Conservation (phyloP, 768 basidiomycete genomes). For the Botryobasidium botryosum region DNA sequence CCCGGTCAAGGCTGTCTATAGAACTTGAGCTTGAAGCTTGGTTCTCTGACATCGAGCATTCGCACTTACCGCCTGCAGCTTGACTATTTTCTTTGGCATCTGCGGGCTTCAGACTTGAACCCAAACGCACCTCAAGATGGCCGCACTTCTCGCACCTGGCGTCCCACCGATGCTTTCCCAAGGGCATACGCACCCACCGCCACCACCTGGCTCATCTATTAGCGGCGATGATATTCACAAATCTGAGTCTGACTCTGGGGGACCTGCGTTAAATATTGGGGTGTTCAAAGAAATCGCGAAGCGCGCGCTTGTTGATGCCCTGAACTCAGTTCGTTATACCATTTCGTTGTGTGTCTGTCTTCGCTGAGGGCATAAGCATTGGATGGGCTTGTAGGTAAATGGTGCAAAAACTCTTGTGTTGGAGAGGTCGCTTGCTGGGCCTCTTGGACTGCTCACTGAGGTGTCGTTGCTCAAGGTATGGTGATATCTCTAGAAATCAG, state of each 20-base stretch:
- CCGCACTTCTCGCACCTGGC: no score
- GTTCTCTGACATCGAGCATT: no score
- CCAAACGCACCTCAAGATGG: no score
- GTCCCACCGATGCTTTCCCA: no score
- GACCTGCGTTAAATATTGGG: constrained; percentile 3
- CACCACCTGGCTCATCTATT: constrained; percentile 1
- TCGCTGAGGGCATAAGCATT: constrained; percentile 2
- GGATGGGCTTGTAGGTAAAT: constrained; percentile 60
- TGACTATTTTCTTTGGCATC: no score
- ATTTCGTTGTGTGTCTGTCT: not conserved
- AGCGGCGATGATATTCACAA: constrained; percentile 1
- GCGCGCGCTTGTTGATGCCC: constrained; percentile 64
- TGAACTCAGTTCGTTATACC: constrained; percentile 48
- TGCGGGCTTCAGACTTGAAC: no score
- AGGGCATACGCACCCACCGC: constrained; percentile 6
- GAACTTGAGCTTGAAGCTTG: no score
- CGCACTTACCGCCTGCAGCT: no score
- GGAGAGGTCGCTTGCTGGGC: constrained; percentile 73
- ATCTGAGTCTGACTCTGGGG: not conserved
- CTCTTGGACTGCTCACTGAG: constrained; percentile 88
- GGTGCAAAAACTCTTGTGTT: constrained; percentile 96
- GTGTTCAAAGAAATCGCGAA: constrained; percentile 57
- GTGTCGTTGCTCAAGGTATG: constrained; percentile 89
- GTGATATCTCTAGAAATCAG: no score
- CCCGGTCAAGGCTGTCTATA: no score